phyloP scores from a whole-genome alignment of 148 eudicot species.

The Spergularia bocconei region DNA sequence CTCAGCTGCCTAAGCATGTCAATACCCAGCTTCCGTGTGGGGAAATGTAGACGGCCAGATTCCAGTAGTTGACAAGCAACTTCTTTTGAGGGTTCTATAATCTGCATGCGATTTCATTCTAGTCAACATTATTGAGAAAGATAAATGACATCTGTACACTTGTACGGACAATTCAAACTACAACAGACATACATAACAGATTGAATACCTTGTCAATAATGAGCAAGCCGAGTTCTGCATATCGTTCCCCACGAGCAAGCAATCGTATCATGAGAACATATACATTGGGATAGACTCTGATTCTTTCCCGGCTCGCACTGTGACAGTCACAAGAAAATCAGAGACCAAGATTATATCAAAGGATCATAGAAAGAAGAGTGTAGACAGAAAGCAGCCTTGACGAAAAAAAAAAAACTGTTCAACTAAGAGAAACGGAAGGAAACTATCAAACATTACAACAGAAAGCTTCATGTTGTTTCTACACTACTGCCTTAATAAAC shows the following conservation, averaged over 20 bases:
- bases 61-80: conserved; percentile 83
- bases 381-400: background rate
- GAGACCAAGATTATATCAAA: conserved; percentile 1
- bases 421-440: background rate
- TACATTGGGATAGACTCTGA: conserved; percentile 61
- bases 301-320: conserved; percentile 72
- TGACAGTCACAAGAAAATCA: conserved; percentile 20
- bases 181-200: background rate
- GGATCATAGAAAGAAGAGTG: background rate
- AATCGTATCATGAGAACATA: conserved; percentile 69
- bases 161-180: conserved; percentile 5
- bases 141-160: background rate
- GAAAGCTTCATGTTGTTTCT: background rate
- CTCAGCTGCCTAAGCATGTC: conserved; percentile 84
- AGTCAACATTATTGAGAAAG: background rate
- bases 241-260: conserved; percentile 65
- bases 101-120: conserved; percentile 40
- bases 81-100: conserved; percentile 93
- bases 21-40: conserved; percentile 75
- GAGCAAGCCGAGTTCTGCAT: conserved; percentile 77
- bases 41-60: conserved; percentile 64
- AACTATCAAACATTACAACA: background rate
- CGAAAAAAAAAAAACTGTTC: background rate
- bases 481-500: background rate
- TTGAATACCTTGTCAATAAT: conserved; percentile 70